These are phyloP conservation scores for Aspergillus biplanus DNA, from an alignment of 495 filamentous ascomycete species.

Conservation along the genomic window DNA sequence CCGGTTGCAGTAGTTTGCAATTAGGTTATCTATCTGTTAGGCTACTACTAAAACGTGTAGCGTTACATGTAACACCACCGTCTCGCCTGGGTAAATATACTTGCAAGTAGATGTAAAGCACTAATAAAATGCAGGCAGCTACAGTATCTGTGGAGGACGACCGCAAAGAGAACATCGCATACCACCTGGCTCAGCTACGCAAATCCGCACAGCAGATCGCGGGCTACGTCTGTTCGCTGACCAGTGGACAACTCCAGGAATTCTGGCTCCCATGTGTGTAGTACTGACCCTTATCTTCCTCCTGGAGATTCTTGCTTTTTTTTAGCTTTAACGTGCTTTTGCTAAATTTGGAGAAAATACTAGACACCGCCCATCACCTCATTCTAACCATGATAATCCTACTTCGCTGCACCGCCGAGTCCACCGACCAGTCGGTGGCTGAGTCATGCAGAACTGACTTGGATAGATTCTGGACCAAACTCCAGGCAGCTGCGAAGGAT, in stretches of 20 bases:
- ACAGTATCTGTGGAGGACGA: constrained; percentile 16
- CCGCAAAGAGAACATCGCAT: constrained; percentile 19
- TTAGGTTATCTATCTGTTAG: constrained; percentile 36
- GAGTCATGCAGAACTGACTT: constrained; percentile 26
- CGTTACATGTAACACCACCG: constrained; percentile 20
- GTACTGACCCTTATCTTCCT: not conserved
- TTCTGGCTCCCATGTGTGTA: constrained; percentile 34
- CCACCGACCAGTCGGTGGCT: constrained; percentile 23
- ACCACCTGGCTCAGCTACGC: constrained; percentile 33
- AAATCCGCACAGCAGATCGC: constrained; percentile 33
- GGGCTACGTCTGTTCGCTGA: constrained; percentile 27
- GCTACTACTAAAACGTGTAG: constrained; percentile 35
- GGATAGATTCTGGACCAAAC: constrained; percentile 29
- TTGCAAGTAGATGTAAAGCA: not conserved
- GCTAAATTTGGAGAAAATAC: not conserved
- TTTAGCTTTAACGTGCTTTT: not conserved
- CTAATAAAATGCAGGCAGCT: constrained; percentile 16
- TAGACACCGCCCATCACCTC: constrained; percentile 30
- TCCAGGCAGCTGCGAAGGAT: constrained; percentile 33
- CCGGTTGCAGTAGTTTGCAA: constrained; percentile 37
- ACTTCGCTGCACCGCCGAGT: constrained; percentile 34
- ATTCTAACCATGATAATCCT: constrained; percentile 30
- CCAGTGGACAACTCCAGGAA: constrained; percentile 24
- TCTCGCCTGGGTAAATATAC: not conserved
- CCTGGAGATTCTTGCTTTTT: not conserved